Conservation (phyloP, 1,284 basidiomycete genomes). For the Ustilago hordei region DNA sequence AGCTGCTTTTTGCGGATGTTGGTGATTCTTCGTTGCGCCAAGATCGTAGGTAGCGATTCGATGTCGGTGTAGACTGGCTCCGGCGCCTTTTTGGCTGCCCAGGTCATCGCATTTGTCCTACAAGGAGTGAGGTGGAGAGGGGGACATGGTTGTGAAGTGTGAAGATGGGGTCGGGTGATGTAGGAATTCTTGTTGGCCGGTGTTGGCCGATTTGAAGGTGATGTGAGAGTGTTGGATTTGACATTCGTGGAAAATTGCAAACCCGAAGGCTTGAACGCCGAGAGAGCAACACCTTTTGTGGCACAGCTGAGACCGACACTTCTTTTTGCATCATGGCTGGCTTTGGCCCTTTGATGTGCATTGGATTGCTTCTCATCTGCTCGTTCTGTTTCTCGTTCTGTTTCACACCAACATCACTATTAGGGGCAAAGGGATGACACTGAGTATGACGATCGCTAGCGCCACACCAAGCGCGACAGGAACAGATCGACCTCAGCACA, state of each 20-base stretch:
- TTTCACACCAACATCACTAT: not conserved
- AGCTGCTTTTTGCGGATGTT: slow-evolving; percentile 57
- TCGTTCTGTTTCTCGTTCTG: not conserved
- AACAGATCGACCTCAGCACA: slow-evolving; percentile 1
- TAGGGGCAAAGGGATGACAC: not conserved
- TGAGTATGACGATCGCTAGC: slow-evolving; percentile 6
- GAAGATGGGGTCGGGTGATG: not conserved
- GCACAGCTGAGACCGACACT: not conserved
- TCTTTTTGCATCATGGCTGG: not conserved
- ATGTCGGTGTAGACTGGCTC: slow-evolving; percentile 46
- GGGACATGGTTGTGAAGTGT: not conserved
- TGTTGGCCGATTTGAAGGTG: not conserved
- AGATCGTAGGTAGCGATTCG: slow-evolving; percentile 31
- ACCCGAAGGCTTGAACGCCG: not conserved
- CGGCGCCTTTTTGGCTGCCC: slow-evolving; percentile 29
- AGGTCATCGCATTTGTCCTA: slow-evolving; percentile 13
- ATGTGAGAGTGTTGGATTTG: not conserved
- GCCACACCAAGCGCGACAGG: not conserved
- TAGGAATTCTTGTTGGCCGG: not conserved
- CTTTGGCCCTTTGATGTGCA: not conserved
- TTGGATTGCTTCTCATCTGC: not conserved
- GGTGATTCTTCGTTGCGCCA: slow-evolving; percentile 45
- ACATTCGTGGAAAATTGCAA: not conserved
- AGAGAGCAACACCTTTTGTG: not conserved
- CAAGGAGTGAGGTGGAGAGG: not conserved